A percentile compares a stretch with the other conserved stretches of the same genome.
Evolutionary conservation across 305 asterid genomes (phyloP).

Genomic region (Caryopteris hybrid): DNA sequence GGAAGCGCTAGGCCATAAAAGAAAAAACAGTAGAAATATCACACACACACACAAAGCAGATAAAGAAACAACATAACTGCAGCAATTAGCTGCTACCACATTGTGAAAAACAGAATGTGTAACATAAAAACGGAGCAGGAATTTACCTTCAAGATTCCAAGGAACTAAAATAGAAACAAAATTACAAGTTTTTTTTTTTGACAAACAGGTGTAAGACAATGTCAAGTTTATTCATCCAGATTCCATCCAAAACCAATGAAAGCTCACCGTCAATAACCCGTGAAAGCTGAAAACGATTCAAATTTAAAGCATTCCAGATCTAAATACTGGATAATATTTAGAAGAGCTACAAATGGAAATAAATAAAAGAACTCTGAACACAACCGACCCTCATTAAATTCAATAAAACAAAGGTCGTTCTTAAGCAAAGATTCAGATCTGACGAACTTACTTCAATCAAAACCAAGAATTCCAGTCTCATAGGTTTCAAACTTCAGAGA

Average conservation of each 20-base stretch:
- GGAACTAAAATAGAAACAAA: conserved; percentile 11
- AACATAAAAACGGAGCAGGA: neutral
- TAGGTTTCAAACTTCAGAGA: neutral
- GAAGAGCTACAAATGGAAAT: neutral
- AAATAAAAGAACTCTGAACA: neutral
- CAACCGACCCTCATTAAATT: conserved; percentile 10
- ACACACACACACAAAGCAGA: neutral
- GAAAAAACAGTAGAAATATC: neutral
- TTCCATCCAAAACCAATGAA: conserved; percentile 18
- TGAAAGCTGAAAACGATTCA: conserved; percentile 20
- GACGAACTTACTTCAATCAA: conserved; percentile 47
- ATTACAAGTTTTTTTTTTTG: too few relatives aligned
- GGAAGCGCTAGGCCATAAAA: neutral
- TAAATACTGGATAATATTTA: conserved; percentile 9
- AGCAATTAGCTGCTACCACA: conserved; percentile 3
- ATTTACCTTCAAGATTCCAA: conserved; percentile 7
- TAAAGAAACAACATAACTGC: conserved; percentile 9
- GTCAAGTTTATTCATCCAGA: conserved; percentile 9
- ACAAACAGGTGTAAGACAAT: conserved; percentile 8
- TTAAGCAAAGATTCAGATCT: conserved; percentile 50
- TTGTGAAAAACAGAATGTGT: neutral
- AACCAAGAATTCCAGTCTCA: conserved; percentile 13
- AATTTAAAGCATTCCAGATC: conserved; percentile 39
- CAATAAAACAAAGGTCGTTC: conserved; percentile 18
- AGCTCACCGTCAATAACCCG: conserved; percentile 2